A percentile compares a stretch with the other conserved stretches of the same genome.
These are phyloP conservation scores for Wallacemonas sp. DNA, from an alignment of 208 protist species.

Conservation along the genomic window DNA sequence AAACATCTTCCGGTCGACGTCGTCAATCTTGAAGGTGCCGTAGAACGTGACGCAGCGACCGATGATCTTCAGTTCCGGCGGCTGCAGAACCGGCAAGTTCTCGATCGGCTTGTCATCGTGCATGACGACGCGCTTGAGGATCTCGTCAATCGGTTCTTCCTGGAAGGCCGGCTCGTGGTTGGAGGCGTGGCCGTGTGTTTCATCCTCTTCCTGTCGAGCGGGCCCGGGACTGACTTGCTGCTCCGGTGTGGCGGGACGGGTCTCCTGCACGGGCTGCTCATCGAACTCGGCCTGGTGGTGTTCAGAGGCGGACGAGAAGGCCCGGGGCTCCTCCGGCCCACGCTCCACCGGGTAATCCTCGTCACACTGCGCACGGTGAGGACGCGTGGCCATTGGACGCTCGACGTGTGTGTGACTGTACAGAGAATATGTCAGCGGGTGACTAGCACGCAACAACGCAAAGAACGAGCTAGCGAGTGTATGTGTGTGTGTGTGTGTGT, in stretches of 20 bases:
- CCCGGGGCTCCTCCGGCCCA: neutral
- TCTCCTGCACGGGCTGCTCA: slow-evolving; percentile 1
- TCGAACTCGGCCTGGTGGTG: neutral
- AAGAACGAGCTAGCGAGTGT: neutral
- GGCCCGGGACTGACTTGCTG: neutral
- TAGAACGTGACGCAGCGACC: slow-evolving; percentile 76
- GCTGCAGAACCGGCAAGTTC: slow-evolving; percentile 51
- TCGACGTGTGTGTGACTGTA: too few species aligned
- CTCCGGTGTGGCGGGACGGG: slow-evolving; percentile 5
- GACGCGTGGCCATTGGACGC: too few species aligned
- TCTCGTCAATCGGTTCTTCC: slow-evolving; percentile 39
- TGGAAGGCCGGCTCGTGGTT: slow-evolving; percentile 7
- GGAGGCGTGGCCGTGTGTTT: neutral
- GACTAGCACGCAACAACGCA: too few species aligned
- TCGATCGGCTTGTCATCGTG: slow-evolving; percentile 53
- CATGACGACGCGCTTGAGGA: slow-evolving; percentile 42
- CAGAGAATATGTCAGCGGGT: too few species aligned
- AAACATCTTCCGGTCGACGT: slow-evolving; percentile 37
- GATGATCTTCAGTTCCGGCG: slow-evolving; percentile 81
- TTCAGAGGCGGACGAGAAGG: slow-evolving; percentile 7
- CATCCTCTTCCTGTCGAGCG: neutral
- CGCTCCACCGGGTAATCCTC: slow-evolving; percentile 4
- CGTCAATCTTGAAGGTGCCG: slow-evolving; percentile 54
- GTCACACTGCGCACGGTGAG: neutral
- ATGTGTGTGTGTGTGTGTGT: neutral